phyloP scores from a whole-genome alignment of 768 basidiomycete genomes.

The Strobilomyces dryophilus region DNA sequence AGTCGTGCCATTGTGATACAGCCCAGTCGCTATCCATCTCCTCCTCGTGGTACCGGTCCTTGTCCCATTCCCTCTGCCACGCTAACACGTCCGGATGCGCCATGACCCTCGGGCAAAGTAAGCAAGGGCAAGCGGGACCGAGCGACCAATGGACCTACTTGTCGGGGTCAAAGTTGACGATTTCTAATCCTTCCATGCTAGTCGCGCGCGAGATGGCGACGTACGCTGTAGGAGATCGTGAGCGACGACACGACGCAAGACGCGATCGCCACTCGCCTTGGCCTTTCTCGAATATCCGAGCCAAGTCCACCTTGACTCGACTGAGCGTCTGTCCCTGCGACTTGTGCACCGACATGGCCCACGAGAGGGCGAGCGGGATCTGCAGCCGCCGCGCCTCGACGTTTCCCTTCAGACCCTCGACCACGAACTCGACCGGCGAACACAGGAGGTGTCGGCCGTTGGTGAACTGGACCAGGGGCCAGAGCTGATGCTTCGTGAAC shows the following conservation, averaged over 20 bases:
- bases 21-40: conserved; percentile 33
- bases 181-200: conserved; percentile 37
- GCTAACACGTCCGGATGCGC: conserved; percentile 33
- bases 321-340: conserved; percentile 95
- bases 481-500: conserved; percentile 19
- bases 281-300: conserved; percentile 88
- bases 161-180: conserved; percentile 32
- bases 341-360: conserved; percentile 99
- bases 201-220: conserved; percentile 40
- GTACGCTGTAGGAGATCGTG: conserved; percentile 22
- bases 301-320: conserved; percentile 89
- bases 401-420: conserved; percentile 32
- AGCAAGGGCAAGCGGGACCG: background rate
- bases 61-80: conserved; percentile 30
- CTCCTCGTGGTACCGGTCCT: conserved; percentile 25
- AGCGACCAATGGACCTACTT: conserved; percentile 21
- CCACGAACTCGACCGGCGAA: conserved; percentile 32
- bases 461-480: conserved; percentile 37
- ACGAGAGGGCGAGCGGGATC: conserved; percentile 83
- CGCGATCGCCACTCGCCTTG: conserved; percentile 29
- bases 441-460: conserved; percentile 27
- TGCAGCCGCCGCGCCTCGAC: conserved; percentile 38
- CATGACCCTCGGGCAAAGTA: conserved; percentile 26
- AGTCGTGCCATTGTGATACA: conserved; percentile 30
- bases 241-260: background rate